Percentiles rank a stretch among this genome's conserved stretches.
Conservation (phyloP, 23 red algal species). For the Agarophyton chilense region DNA sequence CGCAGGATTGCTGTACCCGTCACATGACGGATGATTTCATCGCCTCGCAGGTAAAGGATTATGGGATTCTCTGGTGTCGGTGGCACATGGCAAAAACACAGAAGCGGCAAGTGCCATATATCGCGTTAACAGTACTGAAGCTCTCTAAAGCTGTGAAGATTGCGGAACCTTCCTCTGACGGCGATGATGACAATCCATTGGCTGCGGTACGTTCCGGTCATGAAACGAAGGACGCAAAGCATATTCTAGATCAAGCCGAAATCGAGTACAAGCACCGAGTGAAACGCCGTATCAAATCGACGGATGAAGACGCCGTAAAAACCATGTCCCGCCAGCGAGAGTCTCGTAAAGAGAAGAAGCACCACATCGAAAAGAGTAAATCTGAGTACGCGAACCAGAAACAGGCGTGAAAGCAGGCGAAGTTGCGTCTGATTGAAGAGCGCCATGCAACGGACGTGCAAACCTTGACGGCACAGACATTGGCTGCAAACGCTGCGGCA, state of each 20-base stretch:
- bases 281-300: neutral
- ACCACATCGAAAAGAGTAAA: neutral
- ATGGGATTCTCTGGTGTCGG: no score
- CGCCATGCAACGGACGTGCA: neutral
- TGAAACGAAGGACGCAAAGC: no score
- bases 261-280: slow-evolving; percentile 2
- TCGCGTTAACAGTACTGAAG: no score
- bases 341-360: no score
- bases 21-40: no score
- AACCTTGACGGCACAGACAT: neutral
- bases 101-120: no score
- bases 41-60: no score
- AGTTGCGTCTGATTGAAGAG: neutral
- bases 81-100: no score
- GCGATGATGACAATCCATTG: neutral
- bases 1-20: no score
- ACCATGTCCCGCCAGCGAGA: neutral
- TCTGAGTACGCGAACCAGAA: slow-evolving; percentile 10
- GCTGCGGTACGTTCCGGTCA: neutral
- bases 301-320: neutral
- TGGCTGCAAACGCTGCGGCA: neutral
- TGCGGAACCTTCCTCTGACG: no score
- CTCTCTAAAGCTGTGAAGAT: no score
- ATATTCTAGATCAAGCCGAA: neutral
- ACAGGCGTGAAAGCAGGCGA: neutral